These are phyloP conservation scores for Moesziomyces globuligerus DNA, from an alignment of 1,284 basidiomycete genomes.

Conservation along the genomic window DNA sequence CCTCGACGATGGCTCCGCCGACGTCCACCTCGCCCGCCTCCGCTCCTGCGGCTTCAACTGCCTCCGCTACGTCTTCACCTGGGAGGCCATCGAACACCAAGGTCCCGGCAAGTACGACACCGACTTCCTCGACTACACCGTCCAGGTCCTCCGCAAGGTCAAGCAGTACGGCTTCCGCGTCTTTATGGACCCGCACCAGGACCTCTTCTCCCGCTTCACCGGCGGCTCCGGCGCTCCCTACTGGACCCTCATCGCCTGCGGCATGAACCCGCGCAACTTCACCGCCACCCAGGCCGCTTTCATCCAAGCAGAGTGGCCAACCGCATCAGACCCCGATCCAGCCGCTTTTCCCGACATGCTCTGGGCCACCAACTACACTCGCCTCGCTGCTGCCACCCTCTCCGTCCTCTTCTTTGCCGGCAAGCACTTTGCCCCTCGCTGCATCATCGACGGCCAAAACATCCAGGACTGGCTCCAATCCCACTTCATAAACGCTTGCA, in stretches of 20 bases:
- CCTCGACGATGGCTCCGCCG: constrained; percentile 80
- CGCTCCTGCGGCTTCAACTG: constrained; percentile 94
- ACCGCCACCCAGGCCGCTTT: constrained; percentile 86
- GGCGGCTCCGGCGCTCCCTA: constrained; percentile 95
- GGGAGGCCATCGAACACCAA: constrained; percentile 92
- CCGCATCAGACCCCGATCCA: constrained; percentile 75
- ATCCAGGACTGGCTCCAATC: constrained; percentile 93
- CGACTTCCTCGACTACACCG: constrained; percentile 90
- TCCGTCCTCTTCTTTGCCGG: constrained; percentile 97
- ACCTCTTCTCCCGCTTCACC: constrained; percentile 94
- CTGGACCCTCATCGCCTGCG: constrained; percentile 93
- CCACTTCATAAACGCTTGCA: constrained; percentile 84
- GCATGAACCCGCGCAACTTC: constrained; percentile 85
- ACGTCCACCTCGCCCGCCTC: constrained; percentile 86
- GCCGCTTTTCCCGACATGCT: constrained; percentile 85
- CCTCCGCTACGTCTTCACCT: constrained; percentile 89
- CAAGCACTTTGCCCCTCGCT: constrained; percentile 85
- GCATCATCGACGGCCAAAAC: constrained; percentile 88
- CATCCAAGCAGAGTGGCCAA: constrained; percentile 87
- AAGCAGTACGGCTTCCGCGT: constrained; percentile 93
- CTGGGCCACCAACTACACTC: constrained; percentile 95
- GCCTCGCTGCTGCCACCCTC: constrained; percentile 85
- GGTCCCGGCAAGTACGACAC: constrained; percentile 94
- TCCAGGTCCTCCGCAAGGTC: constrained; percentile 86
- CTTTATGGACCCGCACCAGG: constrained; percentile 96